Conservation (phyloP, 257 asterid genomes). For the Orobanche coerulescens region DNA sequence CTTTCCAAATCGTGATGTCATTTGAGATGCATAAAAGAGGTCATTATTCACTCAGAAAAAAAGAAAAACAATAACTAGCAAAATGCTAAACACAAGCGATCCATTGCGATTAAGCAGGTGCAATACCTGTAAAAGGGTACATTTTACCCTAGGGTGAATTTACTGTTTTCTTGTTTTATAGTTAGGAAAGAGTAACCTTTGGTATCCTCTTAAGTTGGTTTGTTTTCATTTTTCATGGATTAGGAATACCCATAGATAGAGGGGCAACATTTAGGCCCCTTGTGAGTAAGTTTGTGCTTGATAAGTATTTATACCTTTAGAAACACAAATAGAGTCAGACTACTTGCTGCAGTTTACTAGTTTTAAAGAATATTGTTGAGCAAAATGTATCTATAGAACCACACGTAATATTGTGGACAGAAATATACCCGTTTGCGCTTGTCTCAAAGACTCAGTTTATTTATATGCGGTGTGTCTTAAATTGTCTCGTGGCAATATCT, state of each 20-base stretch:
- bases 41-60: background rate
- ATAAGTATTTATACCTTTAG: background rate
- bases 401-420: background rate
- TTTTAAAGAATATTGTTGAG: background rate
- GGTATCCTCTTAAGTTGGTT: background rate
- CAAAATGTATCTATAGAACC: background rate
- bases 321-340: background rate
- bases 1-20: conserved; percentile 2
- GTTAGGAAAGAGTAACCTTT: background rate
- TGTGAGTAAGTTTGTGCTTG: conserved; percentile 11
- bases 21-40: background rate
- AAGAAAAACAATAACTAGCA: background rate
- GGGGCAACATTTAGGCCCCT: background rate
- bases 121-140: background rate
- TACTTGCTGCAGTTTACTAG: background rate
- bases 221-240: background rate
- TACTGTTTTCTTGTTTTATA: background rate
- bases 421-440: background rate
- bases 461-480: background rate
- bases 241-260: background rate
- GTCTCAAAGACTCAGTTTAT: background rate
- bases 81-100: conserved; percentile 1
- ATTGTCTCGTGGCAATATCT: background rate
- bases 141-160: background rate
- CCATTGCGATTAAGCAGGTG: background rate